Percentiles rank a stretch among this genome's conserved stretches.
Evolutionary conservation across 2,329 filamentous ascomycete species (phyloP).

Genomic region (Chaetomium sp.): DNA sequence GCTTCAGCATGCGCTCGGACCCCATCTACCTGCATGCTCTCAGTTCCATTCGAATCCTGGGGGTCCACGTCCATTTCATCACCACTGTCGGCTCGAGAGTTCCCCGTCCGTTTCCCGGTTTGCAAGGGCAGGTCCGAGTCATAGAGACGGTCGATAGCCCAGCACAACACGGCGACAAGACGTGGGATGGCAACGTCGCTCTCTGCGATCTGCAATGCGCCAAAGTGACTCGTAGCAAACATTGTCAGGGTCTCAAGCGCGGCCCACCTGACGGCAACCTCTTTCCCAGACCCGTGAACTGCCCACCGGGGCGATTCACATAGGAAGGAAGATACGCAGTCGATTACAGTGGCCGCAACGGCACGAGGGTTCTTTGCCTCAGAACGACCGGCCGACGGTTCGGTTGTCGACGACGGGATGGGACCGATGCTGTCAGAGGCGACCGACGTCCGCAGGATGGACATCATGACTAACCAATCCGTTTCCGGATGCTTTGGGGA

Average conservation of each 20-base stretch:
- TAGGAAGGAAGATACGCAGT: slow-evolving; percentile 64
- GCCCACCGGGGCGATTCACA: slow-evolving; percentile 56
- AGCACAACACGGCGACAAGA: slow-evolving; percentile 65
- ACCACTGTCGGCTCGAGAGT: neutral
- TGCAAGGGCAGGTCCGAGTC: slow-evolving; percentile 49
- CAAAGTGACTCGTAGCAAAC: slow-evolving; percentile 65
- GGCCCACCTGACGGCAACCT: slow-evolving; percentile 48
- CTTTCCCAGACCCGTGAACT: slow-evolving; percentile 37
- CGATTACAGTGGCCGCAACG: slow-evolving; percentile 54
- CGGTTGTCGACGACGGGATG: slow-evolving; percentile 52
- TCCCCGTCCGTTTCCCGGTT: neutral
- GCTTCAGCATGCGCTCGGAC: neutral
- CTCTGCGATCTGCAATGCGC: slow-evolving; percentile 64
- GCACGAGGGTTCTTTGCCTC: slow-evolving; percentile 22
- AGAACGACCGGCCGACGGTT: slow-evolving; percentile 15
- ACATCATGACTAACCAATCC: slow-evolving; percentile 66
- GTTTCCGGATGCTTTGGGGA: slow-evolving; percentile 64
- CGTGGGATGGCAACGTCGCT: slow-evolving; percentile 73
- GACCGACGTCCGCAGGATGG: slow-evolving; percentile 67
- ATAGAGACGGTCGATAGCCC: slow-evolving; percentile 74
- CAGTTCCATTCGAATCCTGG: neutral
- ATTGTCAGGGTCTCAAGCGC: slow-evolving; percentile 58
- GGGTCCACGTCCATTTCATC: slow-evolving; percentile 22
- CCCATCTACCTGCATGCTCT: neutral
- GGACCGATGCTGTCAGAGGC: slow-evolving; percentile 67